Base-by-base conservation (phyloP, 768 basidiomycete species). In the Pisolithus albus region DNA sequence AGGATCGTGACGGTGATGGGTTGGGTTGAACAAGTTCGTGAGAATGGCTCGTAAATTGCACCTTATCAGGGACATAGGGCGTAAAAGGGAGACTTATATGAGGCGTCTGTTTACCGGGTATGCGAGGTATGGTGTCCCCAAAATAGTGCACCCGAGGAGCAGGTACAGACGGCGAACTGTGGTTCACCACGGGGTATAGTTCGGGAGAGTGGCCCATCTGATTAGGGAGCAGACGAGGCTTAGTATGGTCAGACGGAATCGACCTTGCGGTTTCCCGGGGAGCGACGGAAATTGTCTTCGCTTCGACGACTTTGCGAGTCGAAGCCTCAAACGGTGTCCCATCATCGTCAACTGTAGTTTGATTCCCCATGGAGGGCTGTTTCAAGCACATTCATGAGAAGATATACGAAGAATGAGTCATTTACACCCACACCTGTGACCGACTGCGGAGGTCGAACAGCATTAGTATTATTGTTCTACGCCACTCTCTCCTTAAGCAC, bases 251-350 rank as follows among this genome's bases (percentile, higher is more conserved):
- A 7, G 56, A 51, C 38, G 38, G 48, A 21, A 52, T 15, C 39
- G 43, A 23, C 24, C 18, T 36, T 44, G 55, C 1, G 8, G 50
- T 47, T 23, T 53, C 58, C 5, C 34, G 34, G 34, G 34, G 34
- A 34, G 13, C 19, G 52, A 39, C 21, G 45, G 43, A 43, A 48
- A n/a, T 38, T 54, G 34, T 41, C 42, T n/a, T 54, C 47, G 23
- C 41, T 21, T 5, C 53, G 10, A 55, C 53, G 10, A 55, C 46
- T 2, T 49, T 11, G 44, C 62, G 64, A 8, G 58, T 46, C 28
- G 57, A 40, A 21, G 54, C 53, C n/a, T 28, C 67, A 71, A n/a
- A 75, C 79, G 26, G 81, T 69, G 36, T 83, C 68, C 64, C 83
- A 79, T 56, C 51, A 32, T 2, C 42, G 34, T 42, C 41, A 15